A percentile compares a stretch with the other conserved stretches of the same genome.
phyloP scores from a whole-genome alignment of 2,329 filamentous ascomycete species.

The Penicillium sp. region DNA sequence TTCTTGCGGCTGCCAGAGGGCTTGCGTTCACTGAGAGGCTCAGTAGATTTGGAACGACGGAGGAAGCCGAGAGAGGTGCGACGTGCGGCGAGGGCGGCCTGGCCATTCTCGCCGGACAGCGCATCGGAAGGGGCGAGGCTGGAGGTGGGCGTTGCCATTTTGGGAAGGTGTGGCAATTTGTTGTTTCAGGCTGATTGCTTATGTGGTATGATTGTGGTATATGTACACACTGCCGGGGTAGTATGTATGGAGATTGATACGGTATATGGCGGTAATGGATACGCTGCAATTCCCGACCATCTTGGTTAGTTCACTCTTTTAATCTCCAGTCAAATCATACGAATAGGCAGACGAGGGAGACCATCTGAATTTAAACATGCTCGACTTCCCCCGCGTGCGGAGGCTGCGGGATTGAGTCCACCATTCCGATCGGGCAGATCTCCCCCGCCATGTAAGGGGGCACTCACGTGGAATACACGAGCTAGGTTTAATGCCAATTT shows the following conservation, averaged over 20 bases:
- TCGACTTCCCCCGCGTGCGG: slow-evolving; percentile 2
- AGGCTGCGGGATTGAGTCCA: neutral
- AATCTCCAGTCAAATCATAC: no score
- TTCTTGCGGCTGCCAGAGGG: slow-evolving; percentile 39
- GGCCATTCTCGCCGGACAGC: slow-evolving; percentile 36
- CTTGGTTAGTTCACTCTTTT: neutral
- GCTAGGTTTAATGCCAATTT: neutral
- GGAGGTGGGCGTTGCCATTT: slow-evolving; percentile 40
- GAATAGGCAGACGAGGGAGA: neutral
- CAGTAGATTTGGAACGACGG: slow-evolving; percentile 67
- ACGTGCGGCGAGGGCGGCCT: slow-evolving; percentile 33
- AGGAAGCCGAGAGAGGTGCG: slow-evolving; percentile 61
- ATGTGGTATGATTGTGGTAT: neutral
- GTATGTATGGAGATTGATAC: neutral
- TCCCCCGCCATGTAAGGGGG: slow-evolving; percentile 1
- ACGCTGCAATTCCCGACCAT: neutral
- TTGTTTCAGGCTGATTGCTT: neutral
- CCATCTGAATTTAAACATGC: neutral
- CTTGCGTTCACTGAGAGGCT: slow-evolving; percentile 59
- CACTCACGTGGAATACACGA: slow-evolving; percentile 1
- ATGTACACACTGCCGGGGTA: neutral
- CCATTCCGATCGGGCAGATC: neutral
- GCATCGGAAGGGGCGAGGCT: slow-evolving; percentile 34
- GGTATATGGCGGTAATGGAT: neutral
- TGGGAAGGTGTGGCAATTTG: slow-evolving; percentile 12